phyloP scores from a whole-genome alignment of 2,329 filamentous ascomycete genomes.

The Sporothrix protearum region DNA sequence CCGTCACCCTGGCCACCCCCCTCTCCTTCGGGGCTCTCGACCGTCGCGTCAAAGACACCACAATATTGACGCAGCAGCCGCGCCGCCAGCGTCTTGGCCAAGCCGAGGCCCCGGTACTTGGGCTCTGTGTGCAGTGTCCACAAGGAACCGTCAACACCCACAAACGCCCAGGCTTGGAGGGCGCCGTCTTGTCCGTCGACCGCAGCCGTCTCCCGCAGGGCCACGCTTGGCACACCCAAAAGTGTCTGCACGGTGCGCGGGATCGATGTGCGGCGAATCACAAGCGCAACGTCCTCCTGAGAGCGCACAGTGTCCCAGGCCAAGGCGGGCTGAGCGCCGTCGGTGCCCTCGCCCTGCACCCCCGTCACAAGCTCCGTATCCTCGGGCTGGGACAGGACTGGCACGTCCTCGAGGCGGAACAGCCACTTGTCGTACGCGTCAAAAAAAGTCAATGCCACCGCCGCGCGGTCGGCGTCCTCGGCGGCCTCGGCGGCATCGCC shows the following conservation, averaged over 20 bases:
- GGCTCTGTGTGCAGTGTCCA: constrained; percentile 60
- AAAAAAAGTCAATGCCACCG: constrained; percentile 32
- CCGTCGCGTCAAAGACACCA: constrained; percentile 35
- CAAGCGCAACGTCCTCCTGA: constrained; percentile 53
- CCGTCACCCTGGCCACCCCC: constrained; percentile 46
- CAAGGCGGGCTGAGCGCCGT: constrained; percentile 33
- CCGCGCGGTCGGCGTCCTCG: not conserved
- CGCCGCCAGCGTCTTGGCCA: constrained; percentile 59
- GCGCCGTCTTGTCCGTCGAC: constrained; percentile 40
- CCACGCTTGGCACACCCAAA: constrained; percentile 44
- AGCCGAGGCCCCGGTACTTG: constrained; percentile 55
- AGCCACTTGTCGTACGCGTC: constrained; percentile 56
- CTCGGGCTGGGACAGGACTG: constrained; percentile 39
- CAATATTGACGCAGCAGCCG: constrained; percentile 55
- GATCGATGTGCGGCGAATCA: constrained; percentile 54
- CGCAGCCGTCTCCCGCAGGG: constrained; percentile 38
- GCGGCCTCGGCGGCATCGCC: not conserved
- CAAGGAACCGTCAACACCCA: constrained; percentile 59
- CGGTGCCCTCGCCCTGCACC: not conserved
- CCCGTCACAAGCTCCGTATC: constrained; percentile 30
- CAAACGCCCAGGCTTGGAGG: constrained; percentile 63
- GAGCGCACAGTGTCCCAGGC: constrained; percentile 51
- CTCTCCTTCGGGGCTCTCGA: constrained; percentile 33
- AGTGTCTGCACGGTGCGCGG: constrained; percentile 51
- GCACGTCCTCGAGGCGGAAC: constrained; percentile 48